A percentile compares a stretch with the other conserved stretches of the same genome.
Evolutionary conservation across 2,329 filamentous ascomycete species (phyloP).

Genomic region (Annulohypoxylon truncatum): DNA sequence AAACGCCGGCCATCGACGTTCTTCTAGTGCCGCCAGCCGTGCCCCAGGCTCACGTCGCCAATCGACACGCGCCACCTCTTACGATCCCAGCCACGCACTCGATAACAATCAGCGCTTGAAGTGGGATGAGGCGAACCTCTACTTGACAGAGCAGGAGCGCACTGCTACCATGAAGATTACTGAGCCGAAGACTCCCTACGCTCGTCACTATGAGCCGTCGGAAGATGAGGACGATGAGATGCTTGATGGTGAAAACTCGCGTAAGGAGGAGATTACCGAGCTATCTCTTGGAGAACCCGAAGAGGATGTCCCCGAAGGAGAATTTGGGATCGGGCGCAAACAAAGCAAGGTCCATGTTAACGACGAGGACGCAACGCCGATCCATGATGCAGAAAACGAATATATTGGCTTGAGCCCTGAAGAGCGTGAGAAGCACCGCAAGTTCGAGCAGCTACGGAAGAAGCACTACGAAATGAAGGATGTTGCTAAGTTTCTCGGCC

Average conservation of each 20-base stretch:
- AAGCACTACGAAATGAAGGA: conserved; percentile 99
- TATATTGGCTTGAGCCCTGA: conserved; percentile 70
- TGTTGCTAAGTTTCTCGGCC: conserved; percentile 86
- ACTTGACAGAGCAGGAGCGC: conserved; percentile 95
- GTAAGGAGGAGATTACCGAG: conserved; percentile 85
- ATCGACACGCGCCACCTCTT: conserved; percentile 64
- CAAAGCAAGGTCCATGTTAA: conserved; percentile 83
- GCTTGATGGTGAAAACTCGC: conserved; percentile 60
- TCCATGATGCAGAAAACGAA: conserved; percentile 70
- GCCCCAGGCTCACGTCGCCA: conserved; percentile 76
- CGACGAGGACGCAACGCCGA: conserved; percentile 62
- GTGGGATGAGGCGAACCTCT: conserved; percentile 99
- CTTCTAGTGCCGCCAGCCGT: conserved; percentile 77
- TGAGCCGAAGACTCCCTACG: conserved; percentile 98
- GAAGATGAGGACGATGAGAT: conserved; percentile 84
- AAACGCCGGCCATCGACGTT: conserved; percentile 90
- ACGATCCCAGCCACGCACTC: conserved; percentile 59
- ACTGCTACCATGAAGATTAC: conserved; percentile 98
- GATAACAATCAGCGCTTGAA: conserved; percentile 82
- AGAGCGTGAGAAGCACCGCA: conserved; percentile 88
- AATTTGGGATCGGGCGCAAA: conserved; percentile 53
- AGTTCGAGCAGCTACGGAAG: conserved; percentile 92
- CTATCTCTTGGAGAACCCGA: conserved; percentile 94
- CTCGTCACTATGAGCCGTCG: conserved; percentile 87
- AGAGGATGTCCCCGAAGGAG: conserved; percentile 69